Conservation (phyloP, 805 yeast genomes). For the Helenozyma rhizophorensis region DNA sequence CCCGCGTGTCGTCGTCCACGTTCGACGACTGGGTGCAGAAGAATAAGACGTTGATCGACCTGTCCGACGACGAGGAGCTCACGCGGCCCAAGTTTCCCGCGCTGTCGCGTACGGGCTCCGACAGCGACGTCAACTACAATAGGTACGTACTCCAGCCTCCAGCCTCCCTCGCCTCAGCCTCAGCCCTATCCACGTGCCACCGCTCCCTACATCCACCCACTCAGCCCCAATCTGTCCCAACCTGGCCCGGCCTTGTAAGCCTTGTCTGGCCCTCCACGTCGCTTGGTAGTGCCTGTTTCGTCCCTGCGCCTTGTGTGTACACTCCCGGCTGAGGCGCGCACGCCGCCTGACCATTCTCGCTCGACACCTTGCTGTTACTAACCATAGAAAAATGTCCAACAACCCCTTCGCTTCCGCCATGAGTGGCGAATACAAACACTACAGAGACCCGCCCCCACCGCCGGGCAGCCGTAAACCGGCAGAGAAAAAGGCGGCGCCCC, state of each 20-base stretch:
- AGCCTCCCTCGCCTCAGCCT: no score
- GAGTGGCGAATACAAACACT: slow-evolving; percentile 32
- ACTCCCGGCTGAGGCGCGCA: no score
- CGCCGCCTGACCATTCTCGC: no score
- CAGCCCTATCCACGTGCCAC: no score
- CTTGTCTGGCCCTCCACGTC: no score
- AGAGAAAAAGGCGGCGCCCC: slow-evolving; percentile 36
- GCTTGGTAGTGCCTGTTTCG: no score
- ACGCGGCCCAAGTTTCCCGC: slow-evolving; percentile 23
- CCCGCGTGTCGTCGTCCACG: slow-evolving; percentile 11
- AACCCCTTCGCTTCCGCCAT: slow-evolving; percentile 53
- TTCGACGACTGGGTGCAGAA: slow-evolving; percentile 60
- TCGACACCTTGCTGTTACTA: no score
- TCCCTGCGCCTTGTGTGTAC: no score
- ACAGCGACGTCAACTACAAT: slow-evolving; percentile 31
- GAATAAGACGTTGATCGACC: slow-evolving; percentile 37
- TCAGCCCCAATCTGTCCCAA: no score
- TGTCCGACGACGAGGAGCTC: slow-evolving; percentile 35
- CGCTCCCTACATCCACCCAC: no score
- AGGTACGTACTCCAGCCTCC: slow-evolving; percentile 30
- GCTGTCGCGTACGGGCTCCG: slow-evolving; percentile 30
- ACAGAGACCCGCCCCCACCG: slow-evolving; percentile 33
- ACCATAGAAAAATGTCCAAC: slow-evolving; percentile 37
- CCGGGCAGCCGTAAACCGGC: slow-evolving; percentile 15
- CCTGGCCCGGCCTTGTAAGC: no score